These are phyloP conservation scores for Eurotiales sp. DNA, from an alignment of 2,329 filamentous ascomycete species.

Conservation along the genomic window DNA sequence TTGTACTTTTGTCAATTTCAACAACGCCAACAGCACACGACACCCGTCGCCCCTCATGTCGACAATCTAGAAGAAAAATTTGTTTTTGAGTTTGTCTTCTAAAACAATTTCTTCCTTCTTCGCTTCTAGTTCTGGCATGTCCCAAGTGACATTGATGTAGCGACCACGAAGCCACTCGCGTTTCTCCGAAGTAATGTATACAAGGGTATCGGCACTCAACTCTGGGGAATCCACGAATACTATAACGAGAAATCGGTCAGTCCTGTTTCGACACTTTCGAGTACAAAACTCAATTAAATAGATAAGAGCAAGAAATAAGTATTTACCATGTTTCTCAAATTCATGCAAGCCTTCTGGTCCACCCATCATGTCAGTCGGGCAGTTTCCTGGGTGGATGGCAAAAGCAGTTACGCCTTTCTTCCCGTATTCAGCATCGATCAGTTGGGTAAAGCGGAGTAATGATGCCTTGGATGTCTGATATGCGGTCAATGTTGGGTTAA, in stretches of 20 bases:
- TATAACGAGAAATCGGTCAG: neutral
- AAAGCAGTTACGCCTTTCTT: constrained; percentile 36
- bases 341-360: constrained; percentile 23
- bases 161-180: constrained; percentile 23
- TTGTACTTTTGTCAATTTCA: too few relatives aligned
- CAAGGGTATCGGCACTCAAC: constrained; percentile 23
- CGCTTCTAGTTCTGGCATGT: constrained; percentile 19
- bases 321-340: constrained; percentile 7
- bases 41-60: too few relatives aligned
- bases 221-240: constrained; percentile 26
- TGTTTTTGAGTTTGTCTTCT: constrained; percentile 41
- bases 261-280: neutral
- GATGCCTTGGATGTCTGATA: constrained; percentile 50
- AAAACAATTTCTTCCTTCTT: constrained; percentile 20
- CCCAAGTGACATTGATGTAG: constrained; percentile 20
- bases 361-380: constrained; percentile 42
- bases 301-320: neutral
- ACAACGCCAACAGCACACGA: neutral
- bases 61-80: constrained; percentile 16
- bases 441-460: constrained; percentile 45
- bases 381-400: constrained; percentile 45
- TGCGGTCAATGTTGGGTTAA: constrained; percentile 33
- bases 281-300: neutral
- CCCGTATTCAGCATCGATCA: constrained; percentile 42
- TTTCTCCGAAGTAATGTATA: constrained; percentile 21